These are phyloP conservation scores for Drechslerella stenobrocha DNA, from an alignment of 2,329 filamentous ascomycete genomes.

Conservation along the genomic window DNA sequence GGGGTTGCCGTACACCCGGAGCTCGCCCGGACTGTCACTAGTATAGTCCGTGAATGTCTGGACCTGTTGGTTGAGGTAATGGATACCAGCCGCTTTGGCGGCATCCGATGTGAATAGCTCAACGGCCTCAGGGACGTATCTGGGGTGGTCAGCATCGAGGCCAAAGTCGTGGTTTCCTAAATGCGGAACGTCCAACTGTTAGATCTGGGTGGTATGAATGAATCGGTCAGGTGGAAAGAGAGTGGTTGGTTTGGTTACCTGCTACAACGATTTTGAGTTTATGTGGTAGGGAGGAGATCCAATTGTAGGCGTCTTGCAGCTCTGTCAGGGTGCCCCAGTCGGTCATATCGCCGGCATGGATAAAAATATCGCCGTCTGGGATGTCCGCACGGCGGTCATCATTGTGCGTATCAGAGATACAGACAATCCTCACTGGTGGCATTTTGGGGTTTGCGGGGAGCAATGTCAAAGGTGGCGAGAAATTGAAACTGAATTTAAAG, in stretches of 20 bases:
- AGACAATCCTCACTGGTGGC: slow-evolving; percentile 54
- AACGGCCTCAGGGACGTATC: slow-evolving; percentile 15
- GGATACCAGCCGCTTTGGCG: slow-evolving; percentile 15
- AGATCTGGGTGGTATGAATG: neutral
- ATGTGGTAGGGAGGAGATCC: slow-evolving; percentile 36
- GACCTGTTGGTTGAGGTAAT: slow-evolving; percentile 14
- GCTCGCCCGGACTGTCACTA: neutral
- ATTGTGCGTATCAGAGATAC: slow-evolving; percentile 60
- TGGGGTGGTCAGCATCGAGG: slow-evolving; percentile 25
- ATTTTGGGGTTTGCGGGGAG: no score
- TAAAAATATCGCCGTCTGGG: slow-evolving; percentile 58
- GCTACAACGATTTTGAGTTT: slow-evolving; percentile 29
- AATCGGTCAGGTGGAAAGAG: neutral
- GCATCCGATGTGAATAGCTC: slow-evolving; percentile 28
- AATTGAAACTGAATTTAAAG: no score
- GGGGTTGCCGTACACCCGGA: slow-evolving; percentile 38
- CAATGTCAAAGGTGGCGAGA: no score
- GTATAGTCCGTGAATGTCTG: slow-evolving; percentile 19
- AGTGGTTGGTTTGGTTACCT: slow-evolving; percentile 11
- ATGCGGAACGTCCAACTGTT: neutral
- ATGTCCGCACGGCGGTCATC: slow-evolving; percentile 54
- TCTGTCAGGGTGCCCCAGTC: slow-evolving; percentile 58
- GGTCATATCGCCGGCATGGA: slow-evolving; percentile 61
- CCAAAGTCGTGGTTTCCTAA: slow-evolving; percentile 39
- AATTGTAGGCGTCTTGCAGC: slow-evolving; percentile 54